Evolutionary conservation across 768 basidiomycete species (phyloP).

Genomic region (Tylopilus plumbeoviolaceoides): DNA sequence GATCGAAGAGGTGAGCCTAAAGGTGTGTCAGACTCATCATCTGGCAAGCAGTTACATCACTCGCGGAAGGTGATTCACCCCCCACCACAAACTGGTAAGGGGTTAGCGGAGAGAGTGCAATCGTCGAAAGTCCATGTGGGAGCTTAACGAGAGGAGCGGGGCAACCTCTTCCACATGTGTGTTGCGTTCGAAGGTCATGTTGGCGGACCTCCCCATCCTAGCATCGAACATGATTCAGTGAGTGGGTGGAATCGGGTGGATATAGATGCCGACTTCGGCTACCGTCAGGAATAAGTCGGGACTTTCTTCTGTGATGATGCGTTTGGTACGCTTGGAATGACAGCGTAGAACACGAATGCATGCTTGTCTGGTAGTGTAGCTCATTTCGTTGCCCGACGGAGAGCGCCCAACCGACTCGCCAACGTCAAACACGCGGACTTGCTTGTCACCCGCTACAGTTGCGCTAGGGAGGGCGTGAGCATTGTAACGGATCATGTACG

Average conservation of each 20-base stretch:
- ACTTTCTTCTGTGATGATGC: constrained; percentile 75
- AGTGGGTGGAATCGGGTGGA: not conserved
- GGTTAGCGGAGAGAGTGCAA: constrained; percentile 72
- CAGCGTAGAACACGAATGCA: constrained; percentile 60
- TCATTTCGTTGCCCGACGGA: constrained; percentile 39
- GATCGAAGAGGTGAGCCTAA: constrained; percentile 59
- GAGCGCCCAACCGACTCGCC: constrained; percentile 39
- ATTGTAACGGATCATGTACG: constrained; percentile 2
- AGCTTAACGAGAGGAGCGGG: constrained; percentile 68
- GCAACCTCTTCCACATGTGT: constrained; percentile 61
- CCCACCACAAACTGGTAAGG: constrained; percentile 86
- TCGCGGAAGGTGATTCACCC: constrained; percentile 71
- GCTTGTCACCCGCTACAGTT: constrained; percentile 69
- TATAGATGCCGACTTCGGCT: constrained; percentile 53
- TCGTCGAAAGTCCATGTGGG: constrained; percentile 61
- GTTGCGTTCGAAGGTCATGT: constrained; percentile 72
- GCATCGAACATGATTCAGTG: constrained; percentile 22
- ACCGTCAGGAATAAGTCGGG: constrained; percentile 74
- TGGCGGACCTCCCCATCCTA: constrained; percentile 87
- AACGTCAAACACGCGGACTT: constrained; percentile 78
- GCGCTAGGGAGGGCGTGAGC: constrained; percentile 39
- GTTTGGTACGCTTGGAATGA: constrained; percentile 69
- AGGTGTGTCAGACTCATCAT: not conserved
- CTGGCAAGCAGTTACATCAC: constrained; percentile 22
- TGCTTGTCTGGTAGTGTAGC: constrained; percentile 44